A percentile compares a stretch with the other conserved stretches of the same genome.
Conservation (phyloP, 1,284 basidiomycete species). For the Polyporus tsugae region DNA sequence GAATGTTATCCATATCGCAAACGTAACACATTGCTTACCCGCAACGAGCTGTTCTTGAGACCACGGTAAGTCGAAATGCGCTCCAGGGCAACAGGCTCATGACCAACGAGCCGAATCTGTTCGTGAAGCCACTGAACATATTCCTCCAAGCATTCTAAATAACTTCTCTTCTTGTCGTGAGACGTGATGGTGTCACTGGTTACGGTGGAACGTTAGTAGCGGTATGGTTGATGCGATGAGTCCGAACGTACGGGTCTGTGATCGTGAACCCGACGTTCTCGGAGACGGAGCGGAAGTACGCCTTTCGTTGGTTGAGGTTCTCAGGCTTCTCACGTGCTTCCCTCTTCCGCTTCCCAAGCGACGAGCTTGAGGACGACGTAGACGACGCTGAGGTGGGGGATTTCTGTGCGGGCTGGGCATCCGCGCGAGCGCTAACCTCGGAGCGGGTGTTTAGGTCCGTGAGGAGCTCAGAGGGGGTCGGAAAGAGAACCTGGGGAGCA, state of each 20-base stretch:
- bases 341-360: slow-evolving; percentile 12
- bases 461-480: slow-evolving; percentile 72
- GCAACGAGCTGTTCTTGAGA: slow-evolving; percentile 63
- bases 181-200: slow-evolving; percentile 71
- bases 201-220: neutral
- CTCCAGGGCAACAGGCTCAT: slow-evolving; percentile 58
- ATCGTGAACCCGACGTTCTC: slow-evolving; percentile 63
- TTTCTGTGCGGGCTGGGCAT: slow-evolving; percentile 16
- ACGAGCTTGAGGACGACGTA: neutral
- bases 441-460: slow-evolving; percentile 46
- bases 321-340: slow-evolving; percentile 36
- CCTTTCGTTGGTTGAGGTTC: slow-evolving; percentile 54
- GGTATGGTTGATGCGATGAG: neutral
- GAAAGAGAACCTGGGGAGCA: slow-evolving; percentile 56
- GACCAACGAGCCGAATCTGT: slow-evolving; percentile 59
- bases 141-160: slow-evolving; percentile 74
- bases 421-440: slow-evolving; percentile 24
- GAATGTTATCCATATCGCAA: slow-evolving; percentile 3
- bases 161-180: slow-evolving; percentile 78
- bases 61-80: slow-evolving; percentile 64
- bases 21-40: slow-evolving; percentile 41
- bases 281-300: slow-evolving; percentile 59
- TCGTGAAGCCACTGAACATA: slow-evolving; percentile 73
- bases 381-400: neutral
- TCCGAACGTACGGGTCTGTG: slow-evolving; percentile 61